Evolutionary conservation across 148 eudicot species (phyloP).

Genomic region (Rhododendron kiyosumense): DNA sequence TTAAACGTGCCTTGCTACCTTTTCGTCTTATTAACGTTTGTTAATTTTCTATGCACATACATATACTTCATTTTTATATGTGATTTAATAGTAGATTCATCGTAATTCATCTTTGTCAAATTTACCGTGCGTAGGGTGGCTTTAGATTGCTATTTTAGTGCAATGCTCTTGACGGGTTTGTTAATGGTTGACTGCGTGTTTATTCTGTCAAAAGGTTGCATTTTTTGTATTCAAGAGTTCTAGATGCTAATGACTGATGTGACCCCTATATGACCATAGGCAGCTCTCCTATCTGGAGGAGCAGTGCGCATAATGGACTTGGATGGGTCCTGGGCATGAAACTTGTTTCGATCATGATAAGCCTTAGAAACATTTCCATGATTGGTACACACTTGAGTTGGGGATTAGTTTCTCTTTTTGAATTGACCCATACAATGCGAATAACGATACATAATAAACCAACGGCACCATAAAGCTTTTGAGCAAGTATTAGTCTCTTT

Average conservation of each 20-base stretch:
- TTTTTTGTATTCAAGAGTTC: not conserved
- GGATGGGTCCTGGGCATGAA: not conserved
- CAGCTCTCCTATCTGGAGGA: not conserved
- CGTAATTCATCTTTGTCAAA: not conserved
- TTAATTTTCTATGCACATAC: not conserved
- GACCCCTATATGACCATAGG: not conserved
- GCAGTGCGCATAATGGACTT: not conserved
- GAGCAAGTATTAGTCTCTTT: not conserved
- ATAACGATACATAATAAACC: not conserved
- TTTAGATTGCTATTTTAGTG: not conserved
- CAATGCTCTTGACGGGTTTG: conserved; percentile 8
- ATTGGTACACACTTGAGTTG: not conserved
- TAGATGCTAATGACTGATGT: not conserved
- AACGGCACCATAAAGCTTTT: not conserved
- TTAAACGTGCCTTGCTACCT: not conserved
- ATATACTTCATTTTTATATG: not conserved
- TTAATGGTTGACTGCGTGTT: not conserved
- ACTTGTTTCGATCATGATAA: not conserved
- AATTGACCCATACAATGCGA: not conserved
- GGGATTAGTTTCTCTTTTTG: not conserved
- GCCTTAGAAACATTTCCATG: not conserved
- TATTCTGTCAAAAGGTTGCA: conserved; percentile 11
- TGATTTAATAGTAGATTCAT: not conserved
- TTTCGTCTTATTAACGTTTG: not conserved
- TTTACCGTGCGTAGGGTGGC: not conserved